Conservation (phyloP, 129 eudicot genomes). For the Centrapalus pauciflorus region DNA sequence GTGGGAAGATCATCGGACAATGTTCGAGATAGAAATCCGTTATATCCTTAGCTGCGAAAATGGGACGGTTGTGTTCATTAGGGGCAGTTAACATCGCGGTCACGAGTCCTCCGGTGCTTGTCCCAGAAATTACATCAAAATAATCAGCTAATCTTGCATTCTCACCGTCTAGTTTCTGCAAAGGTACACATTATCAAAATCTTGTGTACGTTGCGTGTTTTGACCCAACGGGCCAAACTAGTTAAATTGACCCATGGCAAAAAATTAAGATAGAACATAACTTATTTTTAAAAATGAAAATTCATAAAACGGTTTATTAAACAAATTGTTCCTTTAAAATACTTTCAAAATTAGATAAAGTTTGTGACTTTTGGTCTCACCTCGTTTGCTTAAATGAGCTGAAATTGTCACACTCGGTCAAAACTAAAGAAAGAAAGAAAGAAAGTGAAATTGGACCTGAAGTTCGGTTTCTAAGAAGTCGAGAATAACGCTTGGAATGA, state of each 20-base stretch:
- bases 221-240: no score
- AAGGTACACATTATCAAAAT: not conserved
- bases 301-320: no score
- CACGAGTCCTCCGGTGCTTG: constrained; percentile 45
- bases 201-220: not conserved
- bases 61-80: constrained; percentile 29
- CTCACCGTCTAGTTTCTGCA: constrained; percentile 52
- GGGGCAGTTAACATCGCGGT: constrained; percentile 32
- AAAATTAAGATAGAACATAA: not conserved
- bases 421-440: no score
- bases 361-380: no score
- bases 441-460: constrained; percentile 16
- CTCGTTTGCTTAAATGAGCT: no score
- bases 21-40: constrained; percentile 29
- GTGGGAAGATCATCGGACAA: constrained; percentile 51
- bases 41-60: constrained; percentile 27
- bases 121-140: constrained; percentile 24
- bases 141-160: constrained; percentile 53
- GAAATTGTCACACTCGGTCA: no score
- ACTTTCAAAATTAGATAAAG: no score
- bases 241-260: no score
- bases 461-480: constrained; percentile 29
- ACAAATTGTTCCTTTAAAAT: no score
- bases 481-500: constrained; percentile 34
- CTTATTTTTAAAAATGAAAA: not conserved